Conservation (phyloP, 495 filamentous ascomycete genomes). For the Apiosordaria backusii region DNA sequence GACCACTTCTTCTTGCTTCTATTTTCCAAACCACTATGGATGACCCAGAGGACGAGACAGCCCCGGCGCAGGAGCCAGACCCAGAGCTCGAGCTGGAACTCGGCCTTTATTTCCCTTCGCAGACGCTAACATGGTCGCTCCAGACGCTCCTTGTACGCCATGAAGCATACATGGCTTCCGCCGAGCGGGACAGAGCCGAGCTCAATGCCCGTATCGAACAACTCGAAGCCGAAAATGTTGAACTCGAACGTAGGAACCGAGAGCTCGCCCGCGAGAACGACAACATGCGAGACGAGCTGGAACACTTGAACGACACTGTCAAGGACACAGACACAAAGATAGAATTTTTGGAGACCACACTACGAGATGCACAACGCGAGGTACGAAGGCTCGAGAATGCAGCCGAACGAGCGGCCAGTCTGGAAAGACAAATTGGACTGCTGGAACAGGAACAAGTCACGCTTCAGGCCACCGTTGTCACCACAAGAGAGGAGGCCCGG, state of each 20-base stretch:
- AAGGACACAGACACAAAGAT: conserved; percentile 72
- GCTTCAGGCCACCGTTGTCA: conserved; percentile 61
- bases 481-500: conserved; percentile 65
- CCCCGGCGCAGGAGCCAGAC: neutral
- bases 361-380: conserved; percentile 73
- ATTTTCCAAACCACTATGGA: conserved; percentile 15
- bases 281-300: conserved; percentile 72
- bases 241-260: conserved; percentile 70
- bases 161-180: conserved; percentile 87
- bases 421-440: conserved; percentile 71
- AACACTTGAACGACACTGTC: conserved; percentile 70
- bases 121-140: conserved; percentile 48
- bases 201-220: conserved; percentile 67
- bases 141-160: conserved; percentile 89
- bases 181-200: conserved; percentile 72
- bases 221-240: conserved; percentile 72
- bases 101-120: conserved; percentile 19
- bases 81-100: conserved; percentile 3
- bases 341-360: conserved; percentile 62
- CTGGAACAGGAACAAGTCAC: conserved; percentile 77
- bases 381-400: conserved; percentile 67
- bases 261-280: conserved; percentile 76
- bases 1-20: neutral
- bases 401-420: conserved; percentile 65
- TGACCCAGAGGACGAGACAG: neutral